These are phyloP conservation scores for Athelia sp. DNA, from an alignment of 1,284 basidiomycete species.

Conservation along the genomic window DNA sequence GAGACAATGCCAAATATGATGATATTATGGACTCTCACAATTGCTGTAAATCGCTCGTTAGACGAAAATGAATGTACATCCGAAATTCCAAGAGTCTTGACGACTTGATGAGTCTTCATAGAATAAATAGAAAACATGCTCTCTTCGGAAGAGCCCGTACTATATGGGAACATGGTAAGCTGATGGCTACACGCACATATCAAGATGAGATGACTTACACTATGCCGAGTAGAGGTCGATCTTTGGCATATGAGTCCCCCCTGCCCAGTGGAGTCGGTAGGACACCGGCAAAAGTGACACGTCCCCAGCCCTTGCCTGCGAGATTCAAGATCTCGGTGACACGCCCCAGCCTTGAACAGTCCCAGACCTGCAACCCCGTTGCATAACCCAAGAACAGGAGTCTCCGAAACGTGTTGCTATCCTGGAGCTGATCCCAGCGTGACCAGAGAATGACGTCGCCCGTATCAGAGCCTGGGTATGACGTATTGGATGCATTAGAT, in stretches of 20 bases:
- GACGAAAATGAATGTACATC: conserved; percentile 45
- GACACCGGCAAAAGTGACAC: conserved; percentile 39
- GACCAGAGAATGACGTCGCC: conserved; percentile 20
- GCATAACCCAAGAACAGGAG: conserved; percentile 57
- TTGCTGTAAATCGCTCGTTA: conserved; percentile 44
- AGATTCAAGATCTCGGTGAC: conserved; percentile 54
- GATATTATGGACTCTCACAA: conserved; percentile 42
- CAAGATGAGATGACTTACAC: conserved; percentile 36
- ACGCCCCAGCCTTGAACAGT: conserved; percentile 51
- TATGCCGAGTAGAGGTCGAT: conserved; percentile 51
- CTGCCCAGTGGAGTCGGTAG: conserved; percentile 31
- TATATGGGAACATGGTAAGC: conserved; percentile 2
- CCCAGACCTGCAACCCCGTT: conserved; percentile 64
- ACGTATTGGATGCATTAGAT: conserved; percentile 14
- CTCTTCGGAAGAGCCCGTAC: conserved; percentile 7
- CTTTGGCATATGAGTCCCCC: conserved; percentile 24
- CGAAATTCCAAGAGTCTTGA: conserved; percentile 37
- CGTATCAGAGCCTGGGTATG: conserved; percentile 22
- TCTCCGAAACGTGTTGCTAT: conserved; percentile 28
- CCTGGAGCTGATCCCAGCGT: conserved; percentile 19
- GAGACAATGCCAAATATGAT: not conserved
- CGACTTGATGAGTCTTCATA: conserved; percentile 46
- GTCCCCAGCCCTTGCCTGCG: conserved; percentile 27
- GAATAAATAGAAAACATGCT: conserved; percentile 53
- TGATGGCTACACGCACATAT: not conserved